These are phyloP conservation scores for Dactylellina drechsleri DNA, from an alignment of 2,329 filamentous ascomycete species.

Conservation along the genomic window DNA sequence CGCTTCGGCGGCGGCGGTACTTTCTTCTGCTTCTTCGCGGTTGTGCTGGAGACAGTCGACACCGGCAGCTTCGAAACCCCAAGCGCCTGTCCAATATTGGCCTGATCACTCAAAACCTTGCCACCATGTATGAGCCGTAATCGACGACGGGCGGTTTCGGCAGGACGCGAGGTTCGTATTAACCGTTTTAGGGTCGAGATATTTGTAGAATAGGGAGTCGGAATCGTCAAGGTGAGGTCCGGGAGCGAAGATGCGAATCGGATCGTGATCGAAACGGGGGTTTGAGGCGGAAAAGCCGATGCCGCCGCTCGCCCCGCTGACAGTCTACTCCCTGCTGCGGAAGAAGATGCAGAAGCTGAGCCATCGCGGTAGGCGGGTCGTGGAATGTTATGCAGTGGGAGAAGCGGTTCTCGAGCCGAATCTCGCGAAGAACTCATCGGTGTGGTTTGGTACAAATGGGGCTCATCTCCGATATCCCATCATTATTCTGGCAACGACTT, in stretches of 20 bases:
- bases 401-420: constrained; percentile 46
- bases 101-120: constrained; percentile 80
- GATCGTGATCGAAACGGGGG: constrained; percentile 78
- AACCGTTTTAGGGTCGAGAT: constrained; percentile 82
- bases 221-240: constrained; percentile 82
- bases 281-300: constrained; percentile 54
- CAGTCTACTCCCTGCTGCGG: neutral
- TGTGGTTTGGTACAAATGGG: neutral
- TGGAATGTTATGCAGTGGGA: constrained; percentile 31
- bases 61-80: constrained; percentile 71
- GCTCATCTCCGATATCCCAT: constrained; percentile 15
- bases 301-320: neutral
- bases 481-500: neutral
- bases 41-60: constrained; percentile 52
- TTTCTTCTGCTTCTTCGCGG: constrained; percentile 56
- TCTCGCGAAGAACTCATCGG: constrained; percentile 53
- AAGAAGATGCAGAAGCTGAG: constrained; percentile 32
- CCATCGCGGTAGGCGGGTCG: constrained; percentile 10
- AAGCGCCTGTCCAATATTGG: constrained; percentile 75
- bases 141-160: constrained; percentile 72
- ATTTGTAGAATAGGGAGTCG: constrained; percentile 74
- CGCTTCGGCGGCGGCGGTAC: constrained; percentile 40
- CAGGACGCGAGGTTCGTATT: constrained; percentile 77
- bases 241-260: constrained; percentile 84
- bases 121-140: constrained; percentile 91